Percentiles rank a stretch among this genome's conserved stretches.
Evolutionary conservation across 495 filamentous ascomycete species (phyloP).

Genomic region (Venustampulla echinocandica): DNA sequence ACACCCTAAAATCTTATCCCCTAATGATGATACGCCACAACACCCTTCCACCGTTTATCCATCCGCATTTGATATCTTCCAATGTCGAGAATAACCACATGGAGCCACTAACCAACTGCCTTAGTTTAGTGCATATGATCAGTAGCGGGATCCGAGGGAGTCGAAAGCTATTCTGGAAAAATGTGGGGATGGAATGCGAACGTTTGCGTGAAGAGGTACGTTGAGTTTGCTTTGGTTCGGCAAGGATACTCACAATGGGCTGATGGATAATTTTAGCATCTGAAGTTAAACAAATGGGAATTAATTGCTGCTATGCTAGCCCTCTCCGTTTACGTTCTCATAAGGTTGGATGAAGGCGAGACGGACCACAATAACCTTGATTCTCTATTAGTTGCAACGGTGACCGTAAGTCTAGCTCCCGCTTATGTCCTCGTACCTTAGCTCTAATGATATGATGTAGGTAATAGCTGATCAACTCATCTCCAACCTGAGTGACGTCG

Average conservation of each 20-base stretch:
- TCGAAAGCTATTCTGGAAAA: constrained; percentile 36
- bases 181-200: constrained; percentile 39
- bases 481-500: constrained; percentile 5
- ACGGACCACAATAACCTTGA: constrained; percentile 36
- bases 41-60: constrained; percentile 27
- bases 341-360: constrained; percentile 36
- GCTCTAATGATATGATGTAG: constrained; percentile 14
- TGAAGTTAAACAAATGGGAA: constrained; percentile 29
- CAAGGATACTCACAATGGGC: constrained; percentile 9
- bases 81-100: constrained; percentile 23
- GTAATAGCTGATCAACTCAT: constrained; percentile 19
- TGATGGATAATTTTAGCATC: constrained; percentile 21
- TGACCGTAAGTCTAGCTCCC: constrained; percentile 25
- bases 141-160: constrained; percentile 23
- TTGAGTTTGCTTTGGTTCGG: constrained; percentile 5
- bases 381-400: constrained; percentile 28
- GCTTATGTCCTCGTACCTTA: constrained; percentile 4
- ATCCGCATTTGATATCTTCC: constrained; percentile 18
- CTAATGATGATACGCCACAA: constrained; percentile 33
- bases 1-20: constrained; percentile 37
- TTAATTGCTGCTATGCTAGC: constrained; percentile 37
- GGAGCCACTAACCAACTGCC: constrained; percentile 37
- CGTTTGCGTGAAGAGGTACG: constrained; percentile 31
- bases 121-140: constrained; percentile 37
- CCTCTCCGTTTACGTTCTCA: constrained; percentile 33